Conservation (phyloP, 768 basidiomycete genomes). For the Thelephora aurantiotincta region DNA sequence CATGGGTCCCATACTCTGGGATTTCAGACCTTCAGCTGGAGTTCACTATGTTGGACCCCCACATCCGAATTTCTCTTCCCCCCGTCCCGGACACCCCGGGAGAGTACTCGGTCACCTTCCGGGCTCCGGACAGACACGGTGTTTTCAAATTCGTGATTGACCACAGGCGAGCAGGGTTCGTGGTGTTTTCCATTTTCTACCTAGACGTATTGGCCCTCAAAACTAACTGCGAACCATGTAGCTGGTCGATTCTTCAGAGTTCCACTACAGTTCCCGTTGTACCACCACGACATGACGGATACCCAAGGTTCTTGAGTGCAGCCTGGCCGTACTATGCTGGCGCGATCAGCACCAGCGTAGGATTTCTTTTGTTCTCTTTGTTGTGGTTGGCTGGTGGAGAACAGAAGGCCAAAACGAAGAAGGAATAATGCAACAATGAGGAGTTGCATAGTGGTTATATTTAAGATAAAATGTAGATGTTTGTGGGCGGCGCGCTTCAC, state of each 20-base stretch:
- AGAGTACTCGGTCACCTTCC: conserved; percentile 73
- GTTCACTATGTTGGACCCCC: conserved; percentile 98
- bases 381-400: conserved; percentile 81
- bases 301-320: conserved; percentile 88
- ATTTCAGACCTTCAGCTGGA: conserved; percentile 80
- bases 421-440: conserved; percentile 12
- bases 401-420: conserved; percentile 41
- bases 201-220: not conserved
- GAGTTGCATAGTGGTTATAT: too few relatives aligned
- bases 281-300: conserved; percentile 88
- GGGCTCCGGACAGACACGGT: conserved; percentile 88
- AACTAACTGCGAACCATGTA: conserved; percentile 16
- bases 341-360: conserved; percentile 77
- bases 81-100: conserved; percentile 44
- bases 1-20: conserved; percentile 63
- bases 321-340: conserved; percentile 95
- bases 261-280: conserved; percentile 75
- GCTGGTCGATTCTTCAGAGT: conserved; percentile 62
- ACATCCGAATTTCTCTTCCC: conserved; percentile 68
- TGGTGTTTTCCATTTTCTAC: not conserved
- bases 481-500: too few relatives aligned
- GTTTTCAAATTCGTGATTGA: conserved; percentile 96
- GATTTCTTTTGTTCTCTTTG: conserved; percentile 75
- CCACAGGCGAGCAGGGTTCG: conserved; percentile 81
- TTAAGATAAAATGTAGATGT: too few relatives aligned